Evolutionary conservation across 257 asterid genomes (phyloP).

Genomic region (Dorcoceras hygrometricum): DNA sequence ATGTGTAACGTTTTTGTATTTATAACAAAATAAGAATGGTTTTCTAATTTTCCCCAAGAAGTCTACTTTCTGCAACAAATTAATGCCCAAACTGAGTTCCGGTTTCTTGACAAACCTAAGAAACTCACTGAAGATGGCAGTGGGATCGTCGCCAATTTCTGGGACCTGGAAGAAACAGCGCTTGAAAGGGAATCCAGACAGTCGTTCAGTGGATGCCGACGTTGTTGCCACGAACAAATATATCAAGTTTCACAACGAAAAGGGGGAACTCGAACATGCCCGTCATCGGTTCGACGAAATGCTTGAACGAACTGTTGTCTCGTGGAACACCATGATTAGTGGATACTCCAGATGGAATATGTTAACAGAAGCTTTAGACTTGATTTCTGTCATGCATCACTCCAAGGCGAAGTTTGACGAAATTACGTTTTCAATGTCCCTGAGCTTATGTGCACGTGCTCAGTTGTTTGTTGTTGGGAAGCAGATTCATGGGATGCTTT

Average conservation of each 20-base stretch:
- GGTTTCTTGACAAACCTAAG: constrained; percentile 23
- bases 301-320: constrained; percentile 61
- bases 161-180: constrained; percentile 40
- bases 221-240: constrained; percentile 46
- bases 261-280: constrained; percentile 47
- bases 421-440: constrained; percentile 43
- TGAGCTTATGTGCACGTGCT: constrained; percentile 59
- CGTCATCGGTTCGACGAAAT: constrained; percentile 64
- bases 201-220: constrained; percentile 8
- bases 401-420: constrained; percentile 49
- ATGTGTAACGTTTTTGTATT: no score
- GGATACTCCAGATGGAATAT: constrained; percentile 52
- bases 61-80: no score
- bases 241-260: constrained; percentile 25
- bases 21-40: no score
- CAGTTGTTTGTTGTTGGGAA: constrained; percentile 41
- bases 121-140: constrained; percentile 30
- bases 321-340: constrained; percentile 80
- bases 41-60: no score
- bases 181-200: constrained; percentile 32
- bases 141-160: constrained; percentile 26
- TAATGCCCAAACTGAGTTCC: constrained; percentile 27
- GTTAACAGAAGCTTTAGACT: constrained; percentile 32
- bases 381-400: constrained; percentile 52
- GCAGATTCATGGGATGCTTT: constrained; percentile 55